A percentile compares a stretch with the other conserved stretches of the same genome.
Conservation (phyloP, 352 stramenopile species). For the Globisporangium camurandrum region DNA sequence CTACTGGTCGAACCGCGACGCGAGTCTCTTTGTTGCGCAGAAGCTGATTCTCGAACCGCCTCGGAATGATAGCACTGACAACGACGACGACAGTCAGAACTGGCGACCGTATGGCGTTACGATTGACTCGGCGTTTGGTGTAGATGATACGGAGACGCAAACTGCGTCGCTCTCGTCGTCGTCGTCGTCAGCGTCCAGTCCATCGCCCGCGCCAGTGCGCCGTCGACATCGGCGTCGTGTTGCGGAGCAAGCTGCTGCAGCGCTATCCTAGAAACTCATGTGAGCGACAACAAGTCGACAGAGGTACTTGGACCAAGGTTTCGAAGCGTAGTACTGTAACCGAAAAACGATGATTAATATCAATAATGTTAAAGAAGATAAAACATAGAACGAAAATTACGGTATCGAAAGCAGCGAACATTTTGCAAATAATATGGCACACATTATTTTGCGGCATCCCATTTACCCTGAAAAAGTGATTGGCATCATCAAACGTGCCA, state of each 20-base stretch:
- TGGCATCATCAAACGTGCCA: not conserved
- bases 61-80: conserved; percentile 3
- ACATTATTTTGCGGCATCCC: not conserved
- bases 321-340: too few relatives aligned
- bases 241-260: not conserved
- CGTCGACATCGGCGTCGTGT: conserved; percentile 7
- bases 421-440: not conserved
- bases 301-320: too few relatives aligned
- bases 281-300: too few relatives aligned
- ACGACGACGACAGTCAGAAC: not conserved
- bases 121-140: not conserved
- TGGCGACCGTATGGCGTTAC: not conserved
- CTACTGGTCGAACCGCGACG: conserved; percentile 90
- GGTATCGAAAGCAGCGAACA: not conserved
- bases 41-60: conserved; percentile 77
- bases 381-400: too few relatives aligned
- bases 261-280: too few relatives aligned
- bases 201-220: conserved; percentile 1
- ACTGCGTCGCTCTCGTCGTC: conserved; percentile 13
- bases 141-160: conserved; percentile 1
- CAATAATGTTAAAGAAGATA: too few relatives aligned
- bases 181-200: not conserved
- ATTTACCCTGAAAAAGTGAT: too few relatives aligned
- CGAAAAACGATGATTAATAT: too few relatives aligned
- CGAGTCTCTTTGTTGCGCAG: conserved; percentile 88